Base-by-base conservation (phyloP, 805 yeast genomes). In the Metschnikowia shivogae region DNA sequence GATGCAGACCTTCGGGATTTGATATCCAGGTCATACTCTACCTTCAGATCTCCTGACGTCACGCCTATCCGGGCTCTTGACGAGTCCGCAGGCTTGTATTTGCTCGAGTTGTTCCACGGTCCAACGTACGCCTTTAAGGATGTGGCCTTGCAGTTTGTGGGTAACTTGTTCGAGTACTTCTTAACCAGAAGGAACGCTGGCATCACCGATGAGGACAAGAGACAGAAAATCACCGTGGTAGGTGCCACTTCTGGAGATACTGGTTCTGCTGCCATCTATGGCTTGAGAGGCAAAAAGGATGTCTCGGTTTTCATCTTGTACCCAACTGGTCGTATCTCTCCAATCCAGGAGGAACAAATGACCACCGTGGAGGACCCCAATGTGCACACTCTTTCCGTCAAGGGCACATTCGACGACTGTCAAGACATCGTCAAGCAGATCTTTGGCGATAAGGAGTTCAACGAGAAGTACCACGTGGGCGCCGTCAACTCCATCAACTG, bases 231-330 rank as follows among this genome's bases (percentile, higher is more conserved):
- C 60, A 93, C 99, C 32, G 98, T 93, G 54, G 97, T 93, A 47
- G 99, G 99, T 61, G 99, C 99, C 36, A 93, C 99, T 24, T 86
- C 96, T 38, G 99, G 99, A 62, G 99, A 93, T 61, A 93, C 99
- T 38, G 99, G 99, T 48, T 86, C 96, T 43, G 99, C 99, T 44
- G 99, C 99, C 51, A 93, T 93, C 56, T 93, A 93, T 69, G 99
- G 99, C 44, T 78, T 93, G 55, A 80, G 99, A 71, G 95, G 95
- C 65, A 93, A 93, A 71, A 86, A 89, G 68, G 98, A 93, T 65
- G 97, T 93, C n/a, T 86, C 95, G 27, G 99, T 93, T 19, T 93
- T 93, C 68, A 93, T 93, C 53, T 72, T 93, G 58, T 93, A 92
- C 63, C 99, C 99, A 59, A 88, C 96, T 7, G 99, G 98, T 40